Evolutionary conservation across 306 rosid species (phyloP).

Genomic region (Pyrus communis): DNA sequence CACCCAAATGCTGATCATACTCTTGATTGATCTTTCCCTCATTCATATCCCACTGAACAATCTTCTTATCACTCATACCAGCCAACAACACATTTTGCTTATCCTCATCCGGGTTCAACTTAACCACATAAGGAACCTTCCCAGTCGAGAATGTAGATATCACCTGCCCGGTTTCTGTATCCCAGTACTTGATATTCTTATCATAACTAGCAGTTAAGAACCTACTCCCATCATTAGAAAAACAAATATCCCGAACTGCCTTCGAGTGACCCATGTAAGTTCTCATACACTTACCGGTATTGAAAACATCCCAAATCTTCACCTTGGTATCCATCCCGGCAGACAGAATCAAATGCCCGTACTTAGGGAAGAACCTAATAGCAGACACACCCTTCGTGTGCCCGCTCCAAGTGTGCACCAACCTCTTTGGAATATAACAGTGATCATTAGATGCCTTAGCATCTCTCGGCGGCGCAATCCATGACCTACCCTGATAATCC

Average conservation of each 20-base stretch:
- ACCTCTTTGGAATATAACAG: conserved; percentile 89
- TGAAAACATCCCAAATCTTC: conserved; percentile 97
- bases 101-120: conserved; percentile 91
- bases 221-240: conserved; percentile 78
- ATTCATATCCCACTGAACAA: conserved; percentile 99
- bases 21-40: conserved; percentile 92
- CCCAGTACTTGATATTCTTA: conserved; percentile 98
- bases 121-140: conserved; percentile 89
- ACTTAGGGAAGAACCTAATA: conserved; percentile 80
- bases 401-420: conserved; percentile 99
- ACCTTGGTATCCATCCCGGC: conserved; percentile 91
- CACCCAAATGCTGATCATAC: conserved; percentile 98
- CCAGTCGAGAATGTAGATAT: conserved; percentile 85
- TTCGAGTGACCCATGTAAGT: conserved; percentile 92
- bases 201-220: conserved; percentile 91
- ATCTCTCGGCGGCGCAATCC: conserved; percentile 92
- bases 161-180: conserved; percentile 94
- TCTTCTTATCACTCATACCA: conserved; percentile 98
- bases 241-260: conserved; percentile 88
- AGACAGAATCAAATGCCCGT: conserved; percentile 84
- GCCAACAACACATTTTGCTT: conserved; percentile 91
- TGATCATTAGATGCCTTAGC: conserved; percentile 86
- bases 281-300: conserved; percentile 95
- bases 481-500: conserved; percentile 97
- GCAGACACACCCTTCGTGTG: conserved; percentile 95